A percentile compares a stretch with the other conserved stretches of the same genome.
Evolutionary conservation across 2,329 filamentous ascomycete species (phyloP).

Genomic region (Talaromyces sp.): DNA sequence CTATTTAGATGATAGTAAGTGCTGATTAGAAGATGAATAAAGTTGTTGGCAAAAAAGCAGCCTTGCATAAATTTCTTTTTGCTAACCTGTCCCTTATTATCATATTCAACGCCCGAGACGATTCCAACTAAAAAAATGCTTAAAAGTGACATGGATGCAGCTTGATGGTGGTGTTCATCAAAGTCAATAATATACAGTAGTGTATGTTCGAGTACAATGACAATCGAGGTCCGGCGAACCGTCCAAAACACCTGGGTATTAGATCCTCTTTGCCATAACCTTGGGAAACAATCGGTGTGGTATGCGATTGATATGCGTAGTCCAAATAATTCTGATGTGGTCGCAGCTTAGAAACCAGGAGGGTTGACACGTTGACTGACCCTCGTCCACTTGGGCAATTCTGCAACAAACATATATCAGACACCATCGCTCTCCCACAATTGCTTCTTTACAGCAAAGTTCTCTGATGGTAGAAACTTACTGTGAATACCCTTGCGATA

Average conservation of each 20-base stretch:
- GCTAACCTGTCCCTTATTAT: conserved; percentile 9
- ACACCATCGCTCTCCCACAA: background rate
- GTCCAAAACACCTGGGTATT: background rate
- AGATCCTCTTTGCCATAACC: background rate
- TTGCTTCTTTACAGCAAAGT: background rate
- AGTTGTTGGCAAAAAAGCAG: background rate
- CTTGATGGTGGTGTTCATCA: background rate
- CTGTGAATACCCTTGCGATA: conserved; percentile 98
- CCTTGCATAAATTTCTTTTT: conserved; percentile 3
- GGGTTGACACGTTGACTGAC: conserved; percentile 92
- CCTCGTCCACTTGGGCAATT: conserved; percentile 89
- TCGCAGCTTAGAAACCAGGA: conserved; percentile 74
- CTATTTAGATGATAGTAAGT: conserved; percentile 1
- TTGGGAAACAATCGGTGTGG: background rate
- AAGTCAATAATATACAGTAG: conserved; percentile 12
- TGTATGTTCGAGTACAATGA: background rate
- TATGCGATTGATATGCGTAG: background rate
- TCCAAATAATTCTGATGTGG: background rate
- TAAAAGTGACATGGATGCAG: conserved; percentile 1
- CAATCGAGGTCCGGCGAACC: background rate
- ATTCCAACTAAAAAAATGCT: conserved; percentile 10
- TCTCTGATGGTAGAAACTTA: conserved; percentile 50
- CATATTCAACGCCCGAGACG: conserved; percentile 5
- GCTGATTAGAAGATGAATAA: background rate
- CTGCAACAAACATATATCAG: conserved; percentile 42